Evolutionary conservation across 2,329 filamentous ascomycete genomes (phyloP).

Genomic region (Metarhizium robertsii): DNA sequence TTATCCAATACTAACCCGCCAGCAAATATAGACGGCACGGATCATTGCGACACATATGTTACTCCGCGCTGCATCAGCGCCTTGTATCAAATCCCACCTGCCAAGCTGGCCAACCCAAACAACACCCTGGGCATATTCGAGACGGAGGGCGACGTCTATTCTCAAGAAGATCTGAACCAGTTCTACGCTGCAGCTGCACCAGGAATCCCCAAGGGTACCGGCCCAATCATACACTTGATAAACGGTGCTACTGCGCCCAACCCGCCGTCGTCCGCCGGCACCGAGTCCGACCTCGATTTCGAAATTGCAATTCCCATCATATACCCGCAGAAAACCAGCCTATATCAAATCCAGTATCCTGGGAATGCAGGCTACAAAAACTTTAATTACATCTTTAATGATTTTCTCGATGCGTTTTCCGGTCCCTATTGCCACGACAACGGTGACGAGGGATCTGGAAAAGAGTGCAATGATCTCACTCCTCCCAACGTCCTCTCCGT

Average conservation of each 20-base stretch:
- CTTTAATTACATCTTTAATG: conserved; percentile 25
- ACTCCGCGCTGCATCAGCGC: conserved; percentile 46
- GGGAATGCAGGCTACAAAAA: no score
- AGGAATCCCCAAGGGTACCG: conserved; percentile 28
- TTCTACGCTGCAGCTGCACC: conserved; percentile 37
- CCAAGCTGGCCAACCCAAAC: conserved; percentile 16
- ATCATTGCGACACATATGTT: conserved; percentile 41
- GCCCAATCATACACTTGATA: conserved; percentile 36
- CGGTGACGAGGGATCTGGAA: conserved; percentile 35
- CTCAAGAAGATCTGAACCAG: conserved; percentile 36
- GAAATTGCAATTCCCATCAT: conserved; percentile 43
- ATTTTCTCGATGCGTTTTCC: conserved; percentile 38
- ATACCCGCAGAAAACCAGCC: conserved; percentile 30
- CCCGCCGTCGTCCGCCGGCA: conserved; percentile 16
- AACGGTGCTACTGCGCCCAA: conserved; percentile 36
- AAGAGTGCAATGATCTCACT: conserved; percentile 13
- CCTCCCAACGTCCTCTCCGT: conserved; percentile 28
- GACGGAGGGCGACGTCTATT: conserved; percentile 40
- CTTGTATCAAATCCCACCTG: conserved; percentile 34
- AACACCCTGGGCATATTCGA: conserved; percentile 46
- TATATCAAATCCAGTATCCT: no score
- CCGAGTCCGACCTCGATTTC: conserved; percentile 46
- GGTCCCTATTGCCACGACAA: conserved; percentile 41
- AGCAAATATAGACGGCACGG: conserved; percentile 1
- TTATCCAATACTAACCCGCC: not conserved